Conservation (phyloP, 805 yeast genomes). For the Lachancea quebecensis region DNA sequence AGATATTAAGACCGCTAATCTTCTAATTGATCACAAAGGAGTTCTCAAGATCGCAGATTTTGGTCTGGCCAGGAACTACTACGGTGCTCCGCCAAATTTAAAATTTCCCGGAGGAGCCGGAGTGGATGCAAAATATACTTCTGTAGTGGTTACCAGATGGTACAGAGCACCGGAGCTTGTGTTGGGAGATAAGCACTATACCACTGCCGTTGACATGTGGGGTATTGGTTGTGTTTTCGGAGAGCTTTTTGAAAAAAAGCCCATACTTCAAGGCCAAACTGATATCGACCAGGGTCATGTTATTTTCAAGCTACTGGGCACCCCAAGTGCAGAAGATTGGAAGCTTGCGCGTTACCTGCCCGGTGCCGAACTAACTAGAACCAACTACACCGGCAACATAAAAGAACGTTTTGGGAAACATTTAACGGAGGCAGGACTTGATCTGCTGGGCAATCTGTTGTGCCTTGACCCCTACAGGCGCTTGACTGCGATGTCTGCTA, state of each 20-base stretch:
- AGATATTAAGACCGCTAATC: slow-evolving; percentile 95
- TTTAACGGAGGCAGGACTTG: slow-evolving; percentile 39
- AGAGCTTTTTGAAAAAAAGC: slow-evolving; percentile 74
- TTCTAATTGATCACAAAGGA: slow-evolving; percentile 71
- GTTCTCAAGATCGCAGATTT: slow-evolving; percentile 88
- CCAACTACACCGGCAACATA: slow-evolving; percentile 35
- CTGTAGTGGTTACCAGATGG: slow-evolving; percentile 94
- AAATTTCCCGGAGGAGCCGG: slow-evolving; percentile 42
- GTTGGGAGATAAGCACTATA: slow-evolving; percentile 76
- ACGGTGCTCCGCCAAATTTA: slow-evolving; percentile 51
- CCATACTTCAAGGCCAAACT: slow-evolving; percentile 77
- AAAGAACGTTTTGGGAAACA: slow-evolving; percentile 41
- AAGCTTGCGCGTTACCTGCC: slow-evolving; percentile 57
- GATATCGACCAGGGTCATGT: slow-evolving; percentile 84
- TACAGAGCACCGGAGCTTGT: slow-evolving; percentile 93
- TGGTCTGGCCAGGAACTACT: slow-evolving; percentile 78
- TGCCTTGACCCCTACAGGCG: slow-evolving; percentile 65
- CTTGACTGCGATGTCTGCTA: slow-evolving; percentile 72
- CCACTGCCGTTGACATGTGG: slow-evolving; percentile 97
- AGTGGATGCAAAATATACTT: slow-evolving; percentile 40
- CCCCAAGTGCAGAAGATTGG: slow-evolving; percentile 59
- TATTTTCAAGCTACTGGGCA: slow-evolving; percentile 76
- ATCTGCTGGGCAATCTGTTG: slow-evolving; percentile 55
- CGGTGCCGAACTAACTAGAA: slow-evolving; percentile 35
- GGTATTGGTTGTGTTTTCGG: slow-evolving; percentile 95